These are phyloP conservation scores for Marchantia paleacea DNA, from an alignment of 225 moss, liverwort and hornwort genomes.

Conservation along the genomic window DNA sequence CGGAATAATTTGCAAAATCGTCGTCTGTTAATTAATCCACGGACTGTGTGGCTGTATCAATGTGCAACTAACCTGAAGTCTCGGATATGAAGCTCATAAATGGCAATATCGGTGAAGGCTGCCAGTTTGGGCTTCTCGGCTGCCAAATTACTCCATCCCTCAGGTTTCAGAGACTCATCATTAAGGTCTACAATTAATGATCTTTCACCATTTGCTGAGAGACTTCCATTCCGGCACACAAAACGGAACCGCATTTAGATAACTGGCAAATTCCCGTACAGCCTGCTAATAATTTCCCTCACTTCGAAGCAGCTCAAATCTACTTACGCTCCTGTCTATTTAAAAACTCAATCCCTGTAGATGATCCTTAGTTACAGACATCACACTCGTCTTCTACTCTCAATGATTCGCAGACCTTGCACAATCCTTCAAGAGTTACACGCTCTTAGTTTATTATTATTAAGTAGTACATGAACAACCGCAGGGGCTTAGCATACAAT, in stretches of 20 bases:
- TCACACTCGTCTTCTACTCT: neutral
- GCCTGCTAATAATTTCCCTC: neutral
- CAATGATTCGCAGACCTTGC: too few relatives aligned
- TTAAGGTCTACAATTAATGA: constrained; percentile 67
- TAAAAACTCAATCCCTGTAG: too few relatives aligned
- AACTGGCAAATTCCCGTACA: neutral
- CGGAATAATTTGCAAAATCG: too few relatives aligned
- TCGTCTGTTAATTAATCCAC: too few relatives aligned
- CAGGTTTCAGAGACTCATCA: constrained; percentile 57
- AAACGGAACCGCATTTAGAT: neutral
- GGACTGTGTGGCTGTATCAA: too few relatives aligned
- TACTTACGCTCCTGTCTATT: neutral
- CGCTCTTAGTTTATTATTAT: too few relatives aligned
- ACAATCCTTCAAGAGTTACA: too few relatives aligned
- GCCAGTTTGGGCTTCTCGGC: constrained; percentile 58
- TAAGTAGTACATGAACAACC: too few relatives aligned
- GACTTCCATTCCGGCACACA: constrained; percentile 34
- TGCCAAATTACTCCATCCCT: constrained; percentile 69
- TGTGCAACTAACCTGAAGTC: constrained; percentile 67
- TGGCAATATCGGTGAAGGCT: constrained; percentile 80
- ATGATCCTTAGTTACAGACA: neutral
- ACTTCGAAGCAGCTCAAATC: neutral
- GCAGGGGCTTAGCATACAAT: too few relatives aligned
- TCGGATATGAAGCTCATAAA: constrained; percentile 94
- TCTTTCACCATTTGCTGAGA: constrained; percentile 81